phyloP scores from a whole-genome alignment of 2,329 filamentous ascomycete genomes.

The Trichoderma sp. region DNA sequence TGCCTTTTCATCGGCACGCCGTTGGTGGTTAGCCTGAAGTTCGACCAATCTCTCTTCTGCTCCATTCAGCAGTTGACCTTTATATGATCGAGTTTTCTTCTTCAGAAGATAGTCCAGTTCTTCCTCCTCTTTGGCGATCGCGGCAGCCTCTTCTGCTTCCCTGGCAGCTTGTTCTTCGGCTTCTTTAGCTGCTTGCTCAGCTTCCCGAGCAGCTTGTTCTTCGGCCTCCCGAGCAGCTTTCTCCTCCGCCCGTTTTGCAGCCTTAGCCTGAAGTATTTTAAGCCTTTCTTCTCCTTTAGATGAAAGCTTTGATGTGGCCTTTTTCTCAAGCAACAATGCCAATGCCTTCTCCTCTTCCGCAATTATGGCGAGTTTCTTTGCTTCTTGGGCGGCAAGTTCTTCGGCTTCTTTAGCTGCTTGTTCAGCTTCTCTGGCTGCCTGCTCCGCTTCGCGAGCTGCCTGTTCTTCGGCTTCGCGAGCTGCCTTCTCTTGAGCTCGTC shows the following conservation, averaged over 20 bases:
- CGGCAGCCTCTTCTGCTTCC: slow-evolving; percentile 23
- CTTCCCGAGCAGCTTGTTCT: slow-evolving; percentile 26
- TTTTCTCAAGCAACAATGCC: slow-evolving; percentile 46
- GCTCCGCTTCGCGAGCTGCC: slow-evolving; percentile 29
- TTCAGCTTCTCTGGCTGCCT: slow-evolving; percentile 27
- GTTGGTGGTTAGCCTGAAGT: slow-evolving; percentile 20
- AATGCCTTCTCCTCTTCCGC: slow-evolving; percentile 40
- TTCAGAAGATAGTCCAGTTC: slow-evolving; percentile 34
- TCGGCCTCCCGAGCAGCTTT: slow-evolving; percentile 29
- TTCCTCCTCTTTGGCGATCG: slow-evolving; percentile 21
- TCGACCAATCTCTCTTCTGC: slow-evolving; percentile 32
- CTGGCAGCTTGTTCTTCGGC: slow-evolving; percentile 22
- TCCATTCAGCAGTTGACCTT: slow-evolving; percentile 30
- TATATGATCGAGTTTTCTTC: slow-evolving; percentile 32
- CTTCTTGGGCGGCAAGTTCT: slow-evolving; percentile 2
- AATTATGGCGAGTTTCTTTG: slow-evolving; percentile 21
- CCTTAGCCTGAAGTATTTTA: background rate
- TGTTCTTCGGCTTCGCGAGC: slow-evolving; percentile 35
- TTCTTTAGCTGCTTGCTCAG: slow-evolving; percentile 26
- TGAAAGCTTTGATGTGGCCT: slow-evolving; percentile 37
- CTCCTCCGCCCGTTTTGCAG: slow-evolving; percentile 9
- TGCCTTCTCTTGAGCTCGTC: slow-evolving; percentile 38
- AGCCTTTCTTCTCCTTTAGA: background rate
- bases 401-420: slow-evolving; percentile 21
- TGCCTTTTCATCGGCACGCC: slow-evolving; percentile 25